Evolutionary conservation across 176 grass and related monocot genomes (phyloP).

Genomic region (Poa pratensis): DNA sequence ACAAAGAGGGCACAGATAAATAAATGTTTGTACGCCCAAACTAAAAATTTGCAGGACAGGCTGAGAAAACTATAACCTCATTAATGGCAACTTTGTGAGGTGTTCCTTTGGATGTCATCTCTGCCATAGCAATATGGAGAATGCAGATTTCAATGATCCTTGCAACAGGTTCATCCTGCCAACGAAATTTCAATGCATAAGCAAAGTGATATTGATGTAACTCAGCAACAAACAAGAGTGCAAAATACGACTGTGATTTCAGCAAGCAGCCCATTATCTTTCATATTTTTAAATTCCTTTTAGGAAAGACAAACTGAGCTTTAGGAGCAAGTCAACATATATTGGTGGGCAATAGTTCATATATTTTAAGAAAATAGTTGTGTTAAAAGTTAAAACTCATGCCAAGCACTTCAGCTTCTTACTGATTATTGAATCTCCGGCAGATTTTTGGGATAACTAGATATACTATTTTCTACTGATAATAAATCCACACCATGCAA

Average conservation of each 20-base stretch:
- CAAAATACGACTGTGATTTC: neutral
- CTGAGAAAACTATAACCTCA: conserved; percentile 56
- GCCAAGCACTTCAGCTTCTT: neutral
- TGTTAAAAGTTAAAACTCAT: conserved; percentile 6
- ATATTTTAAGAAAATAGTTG: conserved; percentile 29
- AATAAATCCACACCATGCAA: neutral
- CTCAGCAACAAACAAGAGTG: neutral
- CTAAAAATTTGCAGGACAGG: neutral
- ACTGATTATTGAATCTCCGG: neutral
- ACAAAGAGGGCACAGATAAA: neutral
- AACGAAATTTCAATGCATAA: conserved; percentile 7
- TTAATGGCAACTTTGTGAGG: conserved; percentile 94
- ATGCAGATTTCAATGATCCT: conserved; percentile 96
- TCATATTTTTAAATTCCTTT: neutral
- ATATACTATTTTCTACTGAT: neutral
- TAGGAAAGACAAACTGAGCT: neutral
- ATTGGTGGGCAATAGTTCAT: conserved; percentile 3
- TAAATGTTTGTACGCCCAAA: conserved; percentile 4
- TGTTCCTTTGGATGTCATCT: conserved; percentile 84
- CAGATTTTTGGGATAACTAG: neutral
- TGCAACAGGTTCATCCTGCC: conserved; percentile 79
- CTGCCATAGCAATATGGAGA: conserved; percentile 97
- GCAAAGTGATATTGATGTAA: neutral
- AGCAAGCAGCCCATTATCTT: conserved; percentile 1
- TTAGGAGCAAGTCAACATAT: neutral